Evolutionary conservation across 768 basidiomycete genomes (phyloP), one percentile per base, ranked within the genome.

Genomic region (Kwoniella heveanensis): DNA sequence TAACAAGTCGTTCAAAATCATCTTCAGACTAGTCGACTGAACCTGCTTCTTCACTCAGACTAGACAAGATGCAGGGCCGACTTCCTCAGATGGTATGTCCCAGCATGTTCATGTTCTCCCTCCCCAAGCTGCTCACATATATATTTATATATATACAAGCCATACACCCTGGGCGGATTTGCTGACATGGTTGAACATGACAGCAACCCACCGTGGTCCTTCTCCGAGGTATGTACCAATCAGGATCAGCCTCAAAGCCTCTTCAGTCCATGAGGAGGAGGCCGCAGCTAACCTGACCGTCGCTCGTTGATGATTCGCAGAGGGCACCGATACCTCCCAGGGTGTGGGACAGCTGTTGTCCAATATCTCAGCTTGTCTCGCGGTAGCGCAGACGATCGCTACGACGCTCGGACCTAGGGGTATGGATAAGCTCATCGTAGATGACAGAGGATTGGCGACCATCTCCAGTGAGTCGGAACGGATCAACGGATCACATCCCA

Each of bases 181-280:
- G 9, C 39, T 44, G 39, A 44, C 15, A 9, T 44, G 17, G 39
- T 19, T 19, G 8, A 17, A 17, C 19, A n/a, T n/a, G 29, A 30
- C 68, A 96, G 93, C 93, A 95, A 94, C 93, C 93, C 10, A 96
- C 93, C 36, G 92, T 97, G 54, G 91, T 97, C 77, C 90, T 97
- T 81, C 87, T 97, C 49, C 87, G 90, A 65, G 76, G 76, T 75
- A 46, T 50, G 72, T 64, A 50, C 17, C 27, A n/a, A n/a, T n/a
- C n/a, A n/a, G n/a, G n/a, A n/a, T n/a, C n/a, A n/a, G n/a, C n/a
- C n/a, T n/a, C n/a, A n/a, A n/a, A n/a, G n/a, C n/a, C n/a, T n/a
- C n/a, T n/a, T n/a, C n/a, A n/a, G n/a, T n/a, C 21, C 13, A 29
- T 19, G 15, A 39, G 17, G n/a, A n/a, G n/a, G n/a, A n/a, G n/a